Evolutionary conservation across 495 filamentous ascomycete genomes (phyloP).

Genomic region (Aspergillus indologenus): DNA sequence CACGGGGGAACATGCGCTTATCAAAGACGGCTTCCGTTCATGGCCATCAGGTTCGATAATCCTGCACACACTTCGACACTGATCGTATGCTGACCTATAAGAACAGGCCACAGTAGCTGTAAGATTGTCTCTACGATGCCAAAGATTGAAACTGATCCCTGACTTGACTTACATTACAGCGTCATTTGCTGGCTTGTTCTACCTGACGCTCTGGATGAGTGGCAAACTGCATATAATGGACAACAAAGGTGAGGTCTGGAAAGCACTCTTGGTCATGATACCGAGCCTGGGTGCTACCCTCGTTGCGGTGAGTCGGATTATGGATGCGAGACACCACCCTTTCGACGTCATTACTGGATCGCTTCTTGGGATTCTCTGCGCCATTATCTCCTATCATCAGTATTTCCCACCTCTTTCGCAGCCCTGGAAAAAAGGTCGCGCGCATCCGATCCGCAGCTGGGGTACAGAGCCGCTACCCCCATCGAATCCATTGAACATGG

Average conservation of each 20-base stretch:
- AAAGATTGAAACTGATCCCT: slow-evolving; percentile 1
- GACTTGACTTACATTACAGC: slow-evolving; percentile 25
- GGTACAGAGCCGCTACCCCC: slow-evolving; percentile 40
- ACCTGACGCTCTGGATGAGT: slow-evolving; percentile 62
- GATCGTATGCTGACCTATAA: slow-evolving; percentile 31
- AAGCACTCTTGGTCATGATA: slow-evolving; percentile 64
- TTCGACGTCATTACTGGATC: slow-evolving; percentile 85
- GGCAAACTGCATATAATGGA: slow-evolving; percentile 57
- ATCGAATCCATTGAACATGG: slow-evolving; percentile 6
- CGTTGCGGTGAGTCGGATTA: slow-evolving; percentile 55
- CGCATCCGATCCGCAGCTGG: slow-evolving; percentile 61
- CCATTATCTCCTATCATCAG: slow-evolving; percentile 50
- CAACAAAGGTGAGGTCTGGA: slow-evolving; percentile 73
- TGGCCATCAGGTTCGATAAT: slow-evolving; percentile 64
- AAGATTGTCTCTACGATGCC: slow-evolving; percentile 12
- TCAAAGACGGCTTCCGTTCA: slow-evolving; percentile 83
- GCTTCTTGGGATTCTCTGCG: slow-evolving; percentile 55
- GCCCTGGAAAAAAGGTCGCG: slow-evolving; percentile 57
- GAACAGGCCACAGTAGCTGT: slow-evolving; percentile 54
- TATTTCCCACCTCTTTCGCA: slow-evolving; percentile 57
- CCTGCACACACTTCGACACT: slow-evolving; percentile 6
- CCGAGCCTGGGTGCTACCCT: slow-evolving; percentile 53
- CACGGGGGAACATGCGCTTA: slow-evolving; percentile 56
- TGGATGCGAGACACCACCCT: slow-evolving; percentile 84
- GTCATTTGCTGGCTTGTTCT: slow-evolving; percentile 77